Conservation (phyloP, 495 filamentous ascomycete genomes). For the Xylaria grammica region DNA sequence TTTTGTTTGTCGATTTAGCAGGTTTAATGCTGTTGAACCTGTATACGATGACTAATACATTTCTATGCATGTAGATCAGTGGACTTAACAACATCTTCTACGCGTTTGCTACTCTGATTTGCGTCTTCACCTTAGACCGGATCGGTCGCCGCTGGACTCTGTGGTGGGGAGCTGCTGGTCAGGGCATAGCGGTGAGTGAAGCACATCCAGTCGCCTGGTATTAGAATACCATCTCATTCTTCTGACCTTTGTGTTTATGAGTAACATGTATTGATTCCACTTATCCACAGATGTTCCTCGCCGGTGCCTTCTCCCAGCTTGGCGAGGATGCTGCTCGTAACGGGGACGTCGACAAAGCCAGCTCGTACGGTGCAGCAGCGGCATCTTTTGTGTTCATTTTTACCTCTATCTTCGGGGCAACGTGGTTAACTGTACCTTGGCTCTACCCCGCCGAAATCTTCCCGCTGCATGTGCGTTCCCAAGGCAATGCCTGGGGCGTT, state of each 20-base stretch:
- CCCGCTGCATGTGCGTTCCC: constrained; percentile 68
- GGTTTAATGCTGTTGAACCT: no score
- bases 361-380: constrained; percentile 64
- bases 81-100: constrained; percentile 75
- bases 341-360: constrained; percentile 43
- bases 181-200: constrained; percentile 55
- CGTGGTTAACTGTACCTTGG: constrained; percentile 76
- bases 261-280: background rate
- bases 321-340: constrained; percentile 43
- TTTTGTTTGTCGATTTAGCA: no score
- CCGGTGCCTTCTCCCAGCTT: constrained; percentile 49
- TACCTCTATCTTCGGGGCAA: constrained; percentile 71
- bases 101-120: constrained; percentile 59
- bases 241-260: background rate
- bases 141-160: constrained; percentile 72
- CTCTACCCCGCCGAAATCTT: constrained; percentile 76
- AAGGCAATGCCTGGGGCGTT: constrained; percentile 77
- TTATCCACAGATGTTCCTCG: constrained; percentile 46
- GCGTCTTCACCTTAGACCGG: constrained; percentile 71
- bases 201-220: constrained; percentile 47
- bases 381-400: constrained; percentile 74
- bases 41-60: no score
- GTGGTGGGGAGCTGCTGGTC: constrained; percentile 68
- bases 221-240: background rate
- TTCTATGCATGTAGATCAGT: constrained; percentile 73